Base-by-base conservation (phyloP, 169 alveolate genomes). In the Eimeria maxima region DNA sequence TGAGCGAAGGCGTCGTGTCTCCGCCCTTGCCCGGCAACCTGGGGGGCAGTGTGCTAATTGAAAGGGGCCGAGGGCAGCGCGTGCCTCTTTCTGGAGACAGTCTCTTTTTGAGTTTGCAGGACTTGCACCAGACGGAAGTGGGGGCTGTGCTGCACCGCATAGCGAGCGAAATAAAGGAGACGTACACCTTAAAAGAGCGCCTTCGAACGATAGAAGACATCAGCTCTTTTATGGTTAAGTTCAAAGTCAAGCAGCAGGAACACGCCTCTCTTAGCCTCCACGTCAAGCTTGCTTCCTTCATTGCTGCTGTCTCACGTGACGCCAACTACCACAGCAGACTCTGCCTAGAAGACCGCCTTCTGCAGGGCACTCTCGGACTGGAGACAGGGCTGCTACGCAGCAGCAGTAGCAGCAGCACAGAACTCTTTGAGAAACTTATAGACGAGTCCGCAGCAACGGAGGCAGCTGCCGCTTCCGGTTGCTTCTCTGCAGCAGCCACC, bases 201-300 rank as follows among this genome's bases (percentile, higher is more conserved):
- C 97, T 98, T 78, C 96, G 97, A 55, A 97, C 98, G 73, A 98
- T 98, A 18, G 97, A 97, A 53, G 98, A 98, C 86, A 98, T 98
- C 78, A 98, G 97, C 74, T 98, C 97, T 29, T 98, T 97, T 91
- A 97, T 98, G 95, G 97, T 97, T 80, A 98, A 97, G 94, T 97
- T 98, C 97, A 98, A 98, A 90, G 96, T 84, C 45, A 97, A 97
- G 84, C 99, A 98, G 93, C 97, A 96, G 96, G 99, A 98, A 81
- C 99, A 98, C 90, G 96, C 97, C 29, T 97, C 98, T n/a, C 98
- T 98, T 38, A 96, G 99, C 8, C 97, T 97, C 2, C 99, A 98
- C 96, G 98, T 98, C 42, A 98, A 98, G 76, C 95, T 98, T 20
- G 99, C 99, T 84, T 98, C 99, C 53, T 97, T 96, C 95, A 89